phyloP scores from a whole-genome alignment of 2,329 filamentous ascomycete genomes.

The Teratosphaeria gauchensis region DNA sequence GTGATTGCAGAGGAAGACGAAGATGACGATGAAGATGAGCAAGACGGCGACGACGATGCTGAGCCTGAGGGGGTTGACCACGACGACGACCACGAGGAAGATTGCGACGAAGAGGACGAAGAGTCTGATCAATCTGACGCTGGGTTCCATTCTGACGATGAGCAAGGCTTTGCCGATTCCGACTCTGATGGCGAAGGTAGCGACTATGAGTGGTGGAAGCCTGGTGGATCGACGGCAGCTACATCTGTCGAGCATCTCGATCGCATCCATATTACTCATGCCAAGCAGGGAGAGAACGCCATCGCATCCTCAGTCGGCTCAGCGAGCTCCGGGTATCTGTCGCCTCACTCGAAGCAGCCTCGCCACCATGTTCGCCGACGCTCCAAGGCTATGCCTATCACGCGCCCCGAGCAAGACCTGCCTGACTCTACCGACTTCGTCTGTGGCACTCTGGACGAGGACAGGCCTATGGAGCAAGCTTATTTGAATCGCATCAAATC shows the following conservation, averaged over 20 bases:
- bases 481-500: constrained; percentile 80
- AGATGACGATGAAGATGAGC: constrained; percentile 44
- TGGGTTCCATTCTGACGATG: constrained; percentile 74
- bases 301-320: constrained; percentile 47
- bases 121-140: constrained; percentile 37
- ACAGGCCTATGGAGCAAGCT: constrained; percentile 84
- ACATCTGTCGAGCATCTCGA: constrained; percentile 46
- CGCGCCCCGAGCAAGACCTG: constrained; percentile 46
- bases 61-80: constrained; percentile 34
- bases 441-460: constrained; percentile 94
- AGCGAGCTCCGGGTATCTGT: constrained; percentile 27
- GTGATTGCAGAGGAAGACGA: constrained; percentile 56
- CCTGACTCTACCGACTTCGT: constrained; percentile 98
- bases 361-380: constrained; percentile 9
- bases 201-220: constrained; percentile 61
- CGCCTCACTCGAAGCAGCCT: constrained; percentile 8
- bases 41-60: constrained; percentile 47
- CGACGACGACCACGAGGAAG: constrained; percentile 42
- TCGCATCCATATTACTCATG: constrained; percentile 29
- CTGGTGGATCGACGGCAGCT: constrained; percentile 43
- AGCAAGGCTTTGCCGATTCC: constrained; percentile 60
- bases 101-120: constrained; percentile 32
- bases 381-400: constrained; percentile 31
- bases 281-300: constrained; percentile 33
- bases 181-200: constrained; percentile 60